phyloP scores from a whole-genome alignment of 179 eudicot genomes.

The Carnegiea gigantea region DNA sequence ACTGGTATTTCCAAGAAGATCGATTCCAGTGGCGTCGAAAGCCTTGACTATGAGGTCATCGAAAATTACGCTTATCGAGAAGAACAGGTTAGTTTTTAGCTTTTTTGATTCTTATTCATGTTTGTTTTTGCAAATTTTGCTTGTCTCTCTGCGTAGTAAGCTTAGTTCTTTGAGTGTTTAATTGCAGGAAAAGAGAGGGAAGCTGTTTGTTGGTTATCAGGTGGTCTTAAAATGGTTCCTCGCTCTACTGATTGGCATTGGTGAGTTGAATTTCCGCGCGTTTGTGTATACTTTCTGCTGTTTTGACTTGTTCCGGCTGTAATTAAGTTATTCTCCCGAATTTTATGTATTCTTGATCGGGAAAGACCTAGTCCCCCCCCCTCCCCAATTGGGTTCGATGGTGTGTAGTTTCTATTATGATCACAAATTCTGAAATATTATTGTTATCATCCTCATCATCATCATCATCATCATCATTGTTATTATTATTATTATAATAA shows the following conservation, averaged over 20 bases:
- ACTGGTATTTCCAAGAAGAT: slow-evolving; percentile 43
- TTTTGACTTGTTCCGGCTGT: background rate
- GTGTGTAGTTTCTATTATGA: too few species aligned
- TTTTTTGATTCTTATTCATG: background rate
- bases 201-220: slow-evolving; percentile 65
- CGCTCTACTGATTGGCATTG: slow-evolving; percentile 80
- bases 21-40: slow-evolving; percentile 56
- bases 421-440: too few species aligned
- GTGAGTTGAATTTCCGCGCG: slow-evolving; percentile 38
- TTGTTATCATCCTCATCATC: too few species aligned
- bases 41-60: slow-evolving; percentile 91
- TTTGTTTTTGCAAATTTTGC: slow-evolving; percentile 6
- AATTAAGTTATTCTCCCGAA: too few species aligned
- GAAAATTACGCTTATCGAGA: slow-evolving; percentile 82
- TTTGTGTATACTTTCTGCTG: background rate
- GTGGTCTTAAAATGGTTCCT: slow-evolving; percentile 87
- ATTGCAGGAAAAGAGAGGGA: slow-evolving; percentile 71
- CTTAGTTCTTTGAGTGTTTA: background rate
- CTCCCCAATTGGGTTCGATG: too few species aligned
- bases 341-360: background rate
- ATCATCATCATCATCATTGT: too few species aligned
- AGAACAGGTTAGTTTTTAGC: slow-evolving; percentile 58
- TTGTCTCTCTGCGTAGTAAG: background rate
- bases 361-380: too few species aligned
- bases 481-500: too few species aligned